Evolutionary conservation across 306 rosid genomes (phyloP), one percentile per base, ranked within the genome.

Genomic region (Phaseolus lunatus): DNA sequence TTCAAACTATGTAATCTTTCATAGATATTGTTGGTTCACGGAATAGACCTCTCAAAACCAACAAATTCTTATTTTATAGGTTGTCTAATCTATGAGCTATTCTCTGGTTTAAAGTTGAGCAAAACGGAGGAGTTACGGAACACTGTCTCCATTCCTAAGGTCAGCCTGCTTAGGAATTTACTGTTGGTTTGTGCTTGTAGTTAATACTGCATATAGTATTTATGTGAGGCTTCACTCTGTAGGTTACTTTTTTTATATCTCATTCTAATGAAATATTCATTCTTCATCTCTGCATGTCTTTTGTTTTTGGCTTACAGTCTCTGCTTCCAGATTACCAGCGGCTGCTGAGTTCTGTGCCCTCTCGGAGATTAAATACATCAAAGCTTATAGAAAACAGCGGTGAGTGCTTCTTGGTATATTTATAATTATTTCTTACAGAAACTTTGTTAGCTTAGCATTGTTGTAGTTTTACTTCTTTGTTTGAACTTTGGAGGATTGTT

Each of bases 311-410:
- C 84, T 83, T 85, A 57, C 90, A 96, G 99, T 85, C 98, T 88
- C 89, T 96, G 83, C 98, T 92, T 92, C 98, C 94, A 88, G 98
- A 96, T 89, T 96, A 92, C 87, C 99, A 96, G 87, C 94, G 99
- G 85, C 91, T 96, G 64, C 79, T 96, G 83, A 92, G 99, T 85
- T 88, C 99, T 85, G 74, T 67, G 74, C 99, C 97, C 77, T 84
- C 98, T 83, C 98, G 98, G 79, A 92, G 99, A 90, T 76, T 96
- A 90, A 96, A 96, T 83, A 87, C 98, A 39, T 89, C 96, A 33
- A 96, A 92, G 93, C 98, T 96, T 79, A 84, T 96, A 59, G 99
- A 96, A 84, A 96, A 92, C 72, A 87, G 96, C 81, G 98, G 99
- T 96, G 86, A 86, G 94, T 78, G 63, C 41, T 77, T 77, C 31